Evolutionary conservation across 352 stramenopile species (phyloP), one percentile per base, ranked within the genome.

Genomic region (Phytophthora colocasiae): DNA sequence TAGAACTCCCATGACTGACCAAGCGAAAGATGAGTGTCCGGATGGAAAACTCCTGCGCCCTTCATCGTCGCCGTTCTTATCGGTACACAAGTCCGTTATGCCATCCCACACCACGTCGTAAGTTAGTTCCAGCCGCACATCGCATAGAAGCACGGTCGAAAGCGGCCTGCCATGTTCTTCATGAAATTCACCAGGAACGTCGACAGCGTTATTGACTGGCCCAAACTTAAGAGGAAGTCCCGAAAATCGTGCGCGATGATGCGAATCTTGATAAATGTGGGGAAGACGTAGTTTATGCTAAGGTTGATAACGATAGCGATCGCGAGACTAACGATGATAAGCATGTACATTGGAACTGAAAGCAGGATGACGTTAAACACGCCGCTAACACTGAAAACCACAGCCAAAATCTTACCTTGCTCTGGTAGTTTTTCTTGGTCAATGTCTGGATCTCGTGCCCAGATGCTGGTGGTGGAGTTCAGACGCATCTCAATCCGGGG

Each of bases 91-190:
- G 58, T 93, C 84, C 9, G 66, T 75, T 31, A 75, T 58, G 51
- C 85, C 83, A 63, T 93, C 83, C 85, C 85, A 93, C 19, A 89
- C 67, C 17, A 86, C 62, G 48, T 77, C 61, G 48, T 75, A n/a
- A n/a, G n/a, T n/a, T n/a, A 81, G 49, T 91, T 66, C 85, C 85
- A 93, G 38, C 76, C 75, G 49, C 85, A 92, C 80, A 92, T 91
- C 48, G 87, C 76, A 63, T 89, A 89, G 62, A 91, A 93, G 60
- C 78, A 85, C 32, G 85, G 85, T 11, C 85, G 81, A 51, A 93
- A 91, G 24, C 85, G 79, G 1, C 83, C 85, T 1, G 81, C 75
- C 54, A 85, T 76, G 57, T 82, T 80, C 65, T 93, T 93, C 34
- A 77, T 78, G 49, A 93, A 89, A 49, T 93, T 83, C 17, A 83